Percentiles rank a stretch among this genome's conserved stretches.
Conservation (phyloP, 495 filamentous ascomycete species). For the Lasiosphaeris hirsuta region DNA sequence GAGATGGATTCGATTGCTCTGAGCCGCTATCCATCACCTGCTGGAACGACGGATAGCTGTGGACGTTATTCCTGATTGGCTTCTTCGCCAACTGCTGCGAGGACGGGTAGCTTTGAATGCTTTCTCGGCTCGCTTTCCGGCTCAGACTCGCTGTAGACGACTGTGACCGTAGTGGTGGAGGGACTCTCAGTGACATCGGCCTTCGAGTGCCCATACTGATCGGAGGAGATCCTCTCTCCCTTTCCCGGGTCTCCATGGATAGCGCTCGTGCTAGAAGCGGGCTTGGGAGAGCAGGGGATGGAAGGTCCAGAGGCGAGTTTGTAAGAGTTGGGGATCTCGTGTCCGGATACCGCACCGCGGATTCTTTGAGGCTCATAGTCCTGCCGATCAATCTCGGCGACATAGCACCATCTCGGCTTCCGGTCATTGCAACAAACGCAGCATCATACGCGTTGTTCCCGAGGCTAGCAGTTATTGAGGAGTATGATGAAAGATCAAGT, state of each 20-base stretch:
- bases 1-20: slow-evolving; percentile 4
- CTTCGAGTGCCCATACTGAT: slow-evolving; percentile 34
- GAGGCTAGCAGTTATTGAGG: slow-evolving; percentile 10
- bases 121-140: slow-evolving; percentile 35
- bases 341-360: slow-evolving; percentile 15
- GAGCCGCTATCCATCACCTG: slow-evolving; percentile 11
- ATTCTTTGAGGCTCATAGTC: slow-evolving; percentile 22
- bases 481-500: slow-evolving; percentile 13
- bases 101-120: slow-evolving; percentile 27
- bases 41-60: slow-evolving; percentile 22
- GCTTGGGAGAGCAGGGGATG: slow-evolving; percentile 25
- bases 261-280: slow-evolving; percentile 24
- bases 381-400: slow-evolving; percentile 12
- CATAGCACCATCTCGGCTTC: slow-evolving; percentile 2
- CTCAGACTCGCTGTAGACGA: slow-evolving; percentile 33
- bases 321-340: slow-evolving; percentile 12
- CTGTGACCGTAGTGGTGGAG: slow-evolving; percentile 36
- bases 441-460: slow-evolving; percentile 21
- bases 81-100: slow-evolving; percentile 21
- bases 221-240: slow-evolving; percentile 25
- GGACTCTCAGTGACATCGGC: slow-evolving; percentile 36
- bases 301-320: slow-evolving; percentile 20
- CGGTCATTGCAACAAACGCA: slow-evolving; percentile 15
- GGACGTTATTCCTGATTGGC: slow-evolving; percentile 35
- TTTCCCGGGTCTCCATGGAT: slow-evolving; percentile 17